Base-by-base conservation (phyloP, 768 basidiomycete genomes). In the Phylloporus sp. region DNA sequence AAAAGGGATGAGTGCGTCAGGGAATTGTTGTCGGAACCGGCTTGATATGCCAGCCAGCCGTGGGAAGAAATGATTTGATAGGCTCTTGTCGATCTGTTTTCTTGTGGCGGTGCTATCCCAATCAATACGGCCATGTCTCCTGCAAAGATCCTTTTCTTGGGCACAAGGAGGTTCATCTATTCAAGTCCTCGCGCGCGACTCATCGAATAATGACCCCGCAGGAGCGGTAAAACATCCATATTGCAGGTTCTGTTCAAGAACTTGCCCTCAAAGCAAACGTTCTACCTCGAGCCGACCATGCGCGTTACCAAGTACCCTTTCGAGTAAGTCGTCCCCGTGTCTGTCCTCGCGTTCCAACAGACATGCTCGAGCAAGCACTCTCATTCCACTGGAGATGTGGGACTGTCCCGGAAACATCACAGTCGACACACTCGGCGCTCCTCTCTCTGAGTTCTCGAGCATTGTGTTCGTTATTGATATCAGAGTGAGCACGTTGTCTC, bases 381-480 rank as follows among this genome's bases (percentile, higher is more conserved):
- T 95, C 56, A 85, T 97, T 55, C 91, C 93, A 1, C 80, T 97
- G 32, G 91, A 97, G 66, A 83, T 97, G 65, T 97, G 92, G 92
- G 94, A 97, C 64, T 91, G 92, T 60, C 95, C 95, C 0, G 90
- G 89, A 23, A 91, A 86, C 53, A 80, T 85, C 49, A 84, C 91
- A 5, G 80, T 87, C 12, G 87, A 92, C 22, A 80, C 84, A n/a
- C 77, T 95, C 11, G 85, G 82, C 20, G 77, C 80, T 8, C 81
- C 88, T 8, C 77, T 97, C 32, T 80, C 84, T 39, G 80, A 88
- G 27, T 92, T 97, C 60, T 79, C 90, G 2, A 85, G 87, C 3
- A 79, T 97, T 61, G 83, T 97, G 48, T 98, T 94, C 58, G 92
- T 97, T 24, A 88, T 97, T 57, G 95, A 98, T 62, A 95, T 97